phyloP scores from a whole-genome alignment of 495 filamentous ascomycete species.

The Podospora bellae-mahoneyi region DNA sequence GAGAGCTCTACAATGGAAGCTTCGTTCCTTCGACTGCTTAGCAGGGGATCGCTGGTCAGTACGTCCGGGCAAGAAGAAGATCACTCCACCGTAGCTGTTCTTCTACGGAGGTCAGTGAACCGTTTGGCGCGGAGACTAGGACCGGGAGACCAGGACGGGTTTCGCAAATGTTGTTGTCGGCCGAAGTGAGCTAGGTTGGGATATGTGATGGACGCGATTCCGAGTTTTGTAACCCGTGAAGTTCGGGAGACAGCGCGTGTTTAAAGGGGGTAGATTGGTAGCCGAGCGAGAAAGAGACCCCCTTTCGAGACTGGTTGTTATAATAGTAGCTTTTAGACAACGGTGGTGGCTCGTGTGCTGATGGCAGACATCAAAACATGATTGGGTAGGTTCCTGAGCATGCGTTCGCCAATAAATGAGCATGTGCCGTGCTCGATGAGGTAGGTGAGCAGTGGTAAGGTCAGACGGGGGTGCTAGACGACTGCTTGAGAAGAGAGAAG shows the following conservation, averaged over 20 bases:
- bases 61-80: neutral
- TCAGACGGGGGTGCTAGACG: conserved; percentile 32
- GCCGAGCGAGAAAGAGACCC: conserved; percentile 17
- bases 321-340: conserved; percentile 27
- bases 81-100: neutral
- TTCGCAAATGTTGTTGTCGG: neutral
- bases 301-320: conserved; percentile 20
- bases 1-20: neutral
- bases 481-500: conserved; percentile 33
- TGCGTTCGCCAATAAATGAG: conserved; percentile 40
- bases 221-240: neutral
- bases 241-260: conserved; percentile 4
- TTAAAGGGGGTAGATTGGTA: conserved; percentile 19
- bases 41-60: neutral
- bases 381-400: conserved; percentile 40
- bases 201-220: neutral
- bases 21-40: neutral
- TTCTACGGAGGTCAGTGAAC: neutral
- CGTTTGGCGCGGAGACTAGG: neutral
- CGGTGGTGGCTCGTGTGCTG: conserved; percentile 37
- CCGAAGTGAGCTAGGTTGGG: neutral
- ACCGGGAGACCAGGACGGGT: neutral
- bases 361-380: conserved; percentile 36
- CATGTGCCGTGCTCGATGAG: conserved; percentile 31
- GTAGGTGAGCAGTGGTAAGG: conserved; percentile 27